Percentiles rank a stretch among this genome's conserved stretches.
Evolutionary conservation across 305 asterid species (phyloP).

Genomic region (Fraxinus paxiana): DNA sequence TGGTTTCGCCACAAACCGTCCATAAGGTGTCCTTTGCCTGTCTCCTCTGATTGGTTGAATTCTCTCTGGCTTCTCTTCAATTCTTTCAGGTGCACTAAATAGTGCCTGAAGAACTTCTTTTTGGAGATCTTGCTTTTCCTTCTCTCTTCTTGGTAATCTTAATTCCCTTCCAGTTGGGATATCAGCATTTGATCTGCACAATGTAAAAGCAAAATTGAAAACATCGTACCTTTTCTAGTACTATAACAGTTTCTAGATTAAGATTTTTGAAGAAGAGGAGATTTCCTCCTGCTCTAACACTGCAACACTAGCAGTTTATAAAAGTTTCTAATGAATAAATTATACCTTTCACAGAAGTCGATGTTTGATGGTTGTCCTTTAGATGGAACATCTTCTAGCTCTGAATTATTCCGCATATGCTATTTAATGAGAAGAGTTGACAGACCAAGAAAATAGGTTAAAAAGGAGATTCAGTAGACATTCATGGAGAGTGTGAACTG

Average conservation of each 20-base stretch:
- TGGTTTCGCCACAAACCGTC: constrained; percentile 49
- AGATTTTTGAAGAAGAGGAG: not conserved
- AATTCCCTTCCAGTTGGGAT: constrained; percentile 25
- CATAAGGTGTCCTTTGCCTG: constrained; percentile 26
- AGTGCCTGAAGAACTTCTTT: constrained; percentile 55
- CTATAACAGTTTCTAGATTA: constrained; percentile 6
- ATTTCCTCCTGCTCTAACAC: not conserved
- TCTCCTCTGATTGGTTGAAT: constrained; percentile 27
- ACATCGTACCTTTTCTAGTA: constrained; percentile 3
- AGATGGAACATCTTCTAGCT: constrained; percentile 26
- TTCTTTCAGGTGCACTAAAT: constrained; percentile 40
- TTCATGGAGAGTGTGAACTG: constrained; percentile 8
- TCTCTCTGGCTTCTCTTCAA: constrained; percentile 26
- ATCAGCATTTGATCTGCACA: constrained; percentile 35
- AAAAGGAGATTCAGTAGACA: constrained; percentile 9
- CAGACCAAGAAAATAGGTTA: constrained; percentile 12
- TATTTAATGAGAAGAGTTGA: constrained; percentile 28
- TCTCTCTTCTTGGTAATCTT: constrained; percentile 26
- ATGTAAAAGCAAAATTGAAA: constrained; percentile 13
- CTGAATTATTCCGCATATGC: constrained; percentile 25
- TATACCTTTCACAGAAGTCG: constrained; percentile 43
- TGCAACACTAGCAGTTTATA: constrained; percentile 11
- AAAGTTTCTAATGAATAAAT: constrained; percentile 11
- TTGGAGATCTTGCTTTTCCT: constrained; percentile 31
- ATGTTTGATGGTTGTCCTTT: constrained; percentile 23